Base-by-base conservation (phyloP, 768 basidiomycete species). In the Tylopilus rubrobrunneus region DNA sequence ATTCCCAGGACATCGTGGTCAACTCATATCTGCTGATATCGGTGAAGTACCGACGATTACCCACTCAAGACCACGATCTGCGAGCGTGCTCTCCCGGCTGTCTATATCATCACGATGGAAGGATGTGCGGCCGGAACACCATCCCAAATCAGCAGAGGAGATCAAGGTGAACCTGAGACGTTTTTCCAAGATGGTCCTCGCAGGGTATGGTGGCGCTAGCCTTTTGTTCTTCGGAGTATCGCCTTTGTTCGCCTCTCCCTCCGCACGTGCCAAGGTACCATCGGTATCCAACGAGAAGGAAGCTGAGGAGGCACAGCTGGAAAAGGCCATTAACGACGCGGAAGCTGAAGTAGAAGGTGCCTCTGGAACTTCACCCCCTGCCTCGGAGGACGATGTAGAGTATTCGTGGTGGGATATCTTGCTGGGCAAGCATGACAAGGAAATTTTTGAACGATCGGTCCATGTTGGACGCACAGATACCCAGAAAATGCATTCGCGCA, bases 391-490 rank as follows among this genome's bases (percentile, higher is more conserved):
- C 27, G 58, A 59, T 27, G 25, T 58, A 48, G 64, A 76, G 46
- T 89, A 85, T 62, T 87, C 87, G 1, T 92, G 89, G 89, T 92
- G 90, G 89, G 82, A 89, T 59, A 79, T 91, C 19, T 69, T 92
- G 6, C 72, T 89, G 33, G 91, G 90, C 7, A 84, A 81, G 60
- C 88, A 92, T 57, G 91, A 92, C 63, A 80, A 84, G 59, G 88
- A 91, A 62, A 91, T 92, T 31, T 89, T 92, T 63, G 82, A 89
- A 66, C 76, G 78, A 28, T 87, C 83, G 52, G 80, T 70, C 7
- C 70, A 68, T 14, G 58, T 52, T 39, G 64, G 57, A 42, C 45
- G 28, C 25, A 47, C 60, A 15, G 56, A 57, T 31, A 44, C 63
- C 40, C 51, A 49, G 37, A 61, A 68, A 23, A 49, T 67, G 44